phyloP scores from a whole-genome alignment of 1,139 yeast genomes.

The Blastobotrys capitulatus region DNA sequence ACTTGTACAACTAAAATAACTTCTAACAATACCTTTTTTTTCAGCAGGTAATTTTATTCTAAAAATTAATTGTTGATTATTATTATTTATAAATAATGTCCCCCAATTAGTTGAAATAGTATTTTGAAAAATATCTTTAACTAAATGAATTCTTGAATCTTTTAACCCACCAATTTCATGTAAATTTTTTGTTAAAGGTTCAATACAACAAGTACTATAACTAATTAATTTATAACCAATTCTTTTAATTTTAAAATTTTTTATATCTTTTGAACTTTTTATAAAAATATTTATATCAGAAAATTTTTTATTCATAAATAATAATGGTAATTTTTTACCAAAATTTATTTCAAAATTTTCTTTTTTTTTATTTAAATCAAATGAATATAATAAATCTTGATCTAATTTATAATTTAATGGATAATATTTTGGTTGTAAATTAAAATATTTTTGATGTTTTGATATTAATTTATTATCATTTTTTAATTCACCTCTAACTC shows the following conservation, averaged over 20 bases:
- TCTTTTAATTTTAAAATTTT: background rate
- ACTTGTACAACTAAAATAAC: constrained; percentile 23
- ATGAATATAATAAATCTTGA: background rate
- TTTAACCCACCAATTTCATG: background rate
- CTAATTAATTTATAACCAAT: constrained; percentile 1
- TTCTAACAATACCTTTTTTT: constrained; percentile 17
- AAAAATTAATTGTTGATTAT: background rate
- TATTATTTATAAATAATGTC: background rate
- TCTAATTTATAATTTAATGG: constrained; percentile 6
- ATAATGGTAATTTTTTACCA: constrained; percentile 3
- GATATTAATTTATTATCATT: constrained; percentile 2
- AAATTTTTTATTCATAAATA: constrained; percentile 1
- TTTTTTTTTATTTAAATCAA: background rate
- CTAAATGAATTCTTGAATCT: constrained; percentile 4
- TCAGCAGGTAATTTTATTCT: constrained; percentile 12
- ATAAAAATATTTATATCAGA: background rate
- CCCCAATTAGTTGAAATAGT: background rate
- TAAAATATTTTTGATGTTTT: constrained; percentile 7
- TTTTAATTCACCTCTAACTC: constrained; percentile 18
- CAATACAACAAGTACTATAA: background rate
- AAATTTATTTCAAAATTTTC: background rate
- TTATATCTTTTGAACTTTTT: background rate
- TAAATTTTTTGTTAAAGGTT: background rate
- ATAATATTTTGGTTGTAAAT: constrained; percentile 11
- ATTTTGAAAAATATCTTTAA: constrained; percentile 1